Evolutionary conservation across 1,284 basidiomycete genomes (phyloP).

Genomic region (Veloporphyrellus conicus): DNA sequence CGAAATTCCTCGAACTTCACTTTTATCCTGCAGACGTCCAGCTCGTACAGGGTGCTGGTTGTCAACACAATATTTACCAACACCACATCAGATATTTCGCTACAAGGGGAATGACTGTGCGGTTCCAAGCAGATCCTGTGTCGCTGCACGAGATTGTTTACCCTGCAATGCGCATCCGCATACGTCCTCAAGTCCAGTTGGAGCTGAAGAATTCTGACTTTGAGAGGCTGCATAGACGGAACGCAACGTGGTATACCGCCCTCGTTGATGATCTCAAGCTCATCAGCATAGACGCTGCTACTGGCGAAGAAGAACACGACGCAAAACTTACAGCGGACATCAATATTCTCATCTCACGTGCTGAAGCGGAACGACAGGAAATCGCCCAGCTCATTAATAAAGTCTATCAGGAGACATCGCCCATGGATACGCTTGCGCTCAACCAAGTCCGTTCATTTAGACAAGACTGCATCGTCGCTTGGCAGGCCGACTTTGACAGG

Average conservation of each 20-base stretch:
- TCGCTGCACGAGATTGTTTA: conserved; percentile 83
- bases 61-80: conserved; percentile 91
- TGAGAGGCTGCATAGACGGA: conserved; percentile 70
- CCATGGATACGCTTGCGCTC: conserved; percentile 83
- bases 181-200: conserved; percentile 81
- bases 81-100: conserved; percentile 95
- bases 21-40: conserved; percentile 86
- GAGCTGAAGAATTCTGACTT: conserved; percentile 90
- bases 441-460: conserved; percentile 84
- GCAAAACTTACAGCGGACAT: conserved; percentile 56
- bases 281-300: conserved; percentile 72
- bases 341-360: conserved; percentile 65
- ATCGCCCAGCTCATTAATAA: conserved; percentile 73
- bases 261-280: conserved; percentile 70
- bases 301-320: conserved; percentile 68
- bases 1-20: conserved; percentile 88
- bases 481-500: conserved; percentile 84
- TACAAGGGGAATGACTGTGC: conserved; percentile 77
- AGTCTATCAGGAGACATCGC: conserved; percentile 75
- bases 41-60: conserved; percentile 78
- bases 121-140: conserved; percentile 86
- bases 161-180: conserved; percentile 82
- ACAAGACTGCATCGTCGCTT: conserved; percentile 94
- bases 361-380: conserved; percentile 72
- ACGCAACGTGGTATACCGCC: conserved; percentile 64